phyloP scores from a whole-genome alignment of 371 early-diverging fungal genomes.

The Lichtheimia corymbifera region DNA sequence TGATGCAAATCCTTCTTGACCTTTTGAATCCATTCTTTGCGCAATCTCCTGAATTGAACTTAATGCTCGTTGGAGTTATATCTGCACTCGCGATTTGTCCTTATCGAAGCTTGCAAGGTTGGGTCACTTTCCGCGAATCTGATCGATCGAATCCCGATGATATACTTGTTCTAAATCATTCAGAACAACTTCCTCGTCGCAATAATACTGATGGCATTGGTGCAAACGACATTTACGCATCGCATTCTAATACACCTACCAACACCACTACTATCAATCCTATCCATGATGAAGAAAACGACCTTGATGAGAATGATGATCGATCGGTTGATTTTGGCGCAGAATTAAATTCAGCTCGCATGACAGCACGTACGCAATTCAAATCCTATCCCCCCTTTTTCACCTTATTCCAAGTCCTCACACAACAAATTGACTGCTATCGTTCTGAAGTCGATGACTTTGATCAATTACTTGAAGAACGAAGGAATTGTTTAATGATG shows the following conservation, averaged over 20 bases:
- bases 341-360: slow-evolving; percentile 35
- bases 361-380: slow-evolving; percentile 43
- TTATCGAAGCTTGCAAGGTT: slow-evolving; percentile 74
- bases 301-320: slow-evolving; percentile 53
- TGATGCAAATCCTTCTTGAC: slow-evolving; percentile 64
- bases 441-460: slow-evolving; percentile 62
- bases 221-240: too few relatives aligned
- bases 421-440: slow-evolving; percentile 70
- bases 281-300: slow-evolving; percentile 27
- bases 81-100: slow-evolving; percentile 81
- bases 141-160: slow-evolving; percentile 54
- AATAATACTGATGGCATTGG: slow-evolving; percentile 3
- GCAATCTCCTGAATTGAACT: slow-evolving; percentile 85
- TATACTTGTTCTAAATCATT: slow-evolving; percentile 39
- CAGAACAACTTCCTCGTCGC: slow-evolving; percentile 3
- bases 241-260: not conserved
- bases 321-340: slow-evolving; percentile 49
- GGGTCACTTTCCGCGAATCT: slow-evolving; percentile 74
- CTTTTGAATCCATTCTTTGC: slow-evolving; percentile 79
- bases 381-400: slow-evolving; percentile 67
- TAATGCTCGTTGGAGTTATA: slow-evolving; percentile 88
- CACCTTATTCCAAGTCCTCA: slow-evolving; percentile 61
- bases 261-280: slow-evolving; percentile 23
- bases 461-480: slow-evolving; percentile 57
- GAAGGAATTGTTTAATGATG: slow-evolving; percentile 50